These are phyloP conservation scores for Polytolypa hystricis DNA, from an alignment of 2,329 filamentous ascomycete genomes.

Conservation along the genomic window DNA sequence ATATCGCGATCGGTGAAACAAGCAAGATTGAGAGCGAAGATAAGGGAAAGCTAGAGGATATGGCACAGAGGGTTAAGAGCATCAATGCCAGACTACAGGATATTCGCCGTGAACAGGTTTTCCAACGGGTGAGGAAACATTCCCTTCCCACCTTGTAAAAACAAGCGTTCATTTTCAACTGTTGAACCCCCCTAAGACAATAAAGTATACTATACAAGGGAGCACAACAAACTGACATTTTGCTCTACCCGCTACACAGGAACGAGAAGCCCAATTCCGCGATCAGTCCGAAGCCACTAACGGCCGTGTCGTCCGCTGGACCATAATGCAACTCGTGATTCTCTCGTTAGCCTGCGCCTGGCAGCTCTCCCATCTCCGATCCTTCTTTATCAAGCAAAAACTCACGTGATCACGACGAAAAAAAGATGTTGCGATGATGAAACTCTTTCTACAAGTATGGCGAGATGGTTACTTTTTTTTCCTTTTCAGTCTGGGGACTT, in stretches of 20 bases:
- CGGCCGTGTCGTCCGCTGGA: conserved; percentile 84
- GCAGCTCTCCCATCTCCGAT: conserved; percentile 89
- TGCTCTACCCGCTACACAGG: conserved; percentile 40
- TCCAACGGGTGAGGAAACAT: conserved; percentile 60
- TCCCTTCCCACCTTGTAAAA: neutral
- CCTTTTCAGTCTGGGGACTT: too few species aligned
- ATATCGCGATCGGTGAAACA: conserved; percentile 89
- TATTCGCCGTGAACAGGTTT: conserved; percentile 87
- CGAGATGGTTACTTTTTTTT: too few species aligned
- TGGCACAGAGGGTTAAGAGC: conserved; percentile 79
- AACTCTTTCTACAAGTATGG: too few species aligned
- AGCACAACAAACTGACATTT: too few species aligned
- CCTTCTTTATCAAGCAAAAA: conserved; percentile 99
- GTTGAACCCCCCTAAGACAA: neutral
- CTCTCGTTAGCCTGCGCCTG: conserved; percentile 84
- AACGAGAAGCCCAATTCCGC: conserved; percentile 94
- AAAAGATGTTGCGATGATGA: too few species aligned
- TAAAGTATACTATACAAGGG: too few species aligned
- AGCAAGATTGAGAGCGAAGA: conserved; percentile 88
- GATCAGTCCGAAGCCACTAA: conserved; percentile 96
- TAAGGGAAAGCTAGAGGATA: conserved; percentile 83
- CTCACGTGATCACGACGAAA: conserved; percentile 71
- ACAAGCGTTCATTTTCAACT: conserved; percentile 1
- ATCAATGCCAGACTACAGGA: conserved; percentile 78
- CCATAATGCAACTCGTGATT: conserved; percentile 75